Conservation (phyloP, 2,329 filamentous ascomycete genomes). For the Laburnicola sp. region DNA sequence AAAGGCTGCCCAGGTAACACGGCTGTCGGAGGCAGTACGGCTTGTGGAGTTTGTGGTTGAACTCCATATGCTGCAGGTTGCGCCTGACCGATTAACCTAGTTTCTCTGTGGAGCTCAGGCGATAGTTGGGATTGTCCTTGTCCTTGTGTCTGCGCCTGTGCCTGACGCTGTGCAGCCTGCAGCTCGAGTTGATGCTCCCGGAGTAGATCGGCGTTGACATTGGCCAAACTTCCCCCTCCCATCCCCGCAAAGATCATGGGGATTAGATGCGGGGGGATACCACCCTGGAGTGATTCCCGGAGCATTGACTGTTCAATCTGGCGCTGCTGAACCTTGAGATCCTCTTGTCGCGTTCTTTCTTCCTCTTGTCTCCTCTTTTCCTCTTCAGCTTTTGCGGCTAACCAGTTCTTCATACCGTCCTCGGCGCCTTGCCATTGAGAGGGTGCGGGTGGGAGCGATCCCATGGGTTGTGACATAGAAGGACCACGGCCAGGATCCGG, state of each 20-base stretch:
- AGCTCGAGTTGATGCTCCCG: conserved; percentile 55
- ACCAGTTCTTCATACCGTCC: conserved; percentile 57
- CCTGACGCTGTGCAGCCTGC: conserved; percentile 50
- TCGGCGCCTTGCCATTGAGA: conserved; percentile 56
- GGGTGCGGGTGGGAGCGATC: conserved; percentile 51
- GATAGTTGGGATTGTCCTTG: conserved; percentile 46
- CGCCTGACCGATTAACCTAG: conserved; percentile 47
- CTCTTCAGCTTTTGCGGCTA: conserved; percentile 56
- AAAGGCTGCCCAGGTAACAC: conserved; percentile 45
- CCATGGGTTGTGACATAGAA: conserved; percentile 44
- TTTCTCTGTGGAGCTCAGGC: conserved; percentile 49
- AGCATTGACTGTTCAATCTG: conserved; percentile 58
- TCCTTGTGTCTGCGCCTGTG: conserved; percentile 42
- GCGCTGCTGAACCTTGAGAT: conserved; percentile 54
- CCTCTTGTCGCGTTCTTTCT: conserved; percentile 57
- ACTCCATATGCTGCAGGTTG: conserved; percentile 37
- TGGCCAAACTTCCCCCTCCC: conserved; percentile 53
- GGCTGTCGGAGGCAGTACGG: conserved; percentile 37
- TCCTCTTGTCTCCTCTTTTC: conserved; percentile 59
- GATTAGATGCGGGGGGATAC: conserved; percentile 56
- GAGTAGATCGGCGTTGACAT: conserved; percentile 54
- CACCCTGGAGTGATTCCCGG: conserved; percentile 55
- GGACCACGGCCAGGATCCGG: conserved; percentile 51
- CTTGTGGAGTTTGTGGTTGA: conserved; percentile 36
- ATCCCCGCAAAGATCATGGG: conserved; percentile 59